Percentiles rank a stretch among this genome's conserved stretches.
Evolutionary conservation across 1,139 yeast genomes (phyloP).

Genomic region (Pichia sp.): DNA sequence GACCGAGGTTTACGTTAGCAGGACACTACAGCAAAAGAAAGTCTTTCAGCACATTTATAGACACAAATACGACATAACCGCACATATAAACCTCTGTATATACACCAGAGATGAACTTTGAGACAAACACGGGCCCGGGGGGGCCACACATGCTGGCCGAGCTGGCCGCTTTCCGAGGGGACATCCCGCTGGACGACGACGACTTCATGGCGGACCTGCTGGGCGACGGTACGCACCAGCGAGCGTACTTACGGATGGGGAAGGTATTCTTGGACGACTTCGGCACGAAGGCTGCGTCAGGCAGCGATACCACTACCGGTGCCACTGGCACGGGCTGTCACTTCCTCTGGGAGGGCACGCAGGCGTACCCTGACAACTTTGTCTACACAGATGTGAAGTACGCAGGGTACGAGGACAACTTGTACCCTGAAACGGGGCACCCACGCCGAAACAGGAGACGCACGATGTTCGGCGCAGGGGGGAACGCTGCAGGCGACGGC

Average conservation of each 20-base stretch:
- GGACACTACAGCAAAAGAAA: background rate
- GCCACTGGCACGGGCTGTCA: background rate
- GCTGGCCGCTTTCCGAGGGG: background rate
- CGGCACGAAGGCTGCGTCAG: background rate
- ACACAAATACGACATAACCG: no score
- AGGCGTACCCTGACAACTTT: no score
- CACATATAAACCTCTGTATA: no score
- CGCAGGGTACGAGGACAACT: no score
- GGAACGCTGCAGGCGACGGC: background rate
- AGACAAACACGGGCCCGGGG: background rate
- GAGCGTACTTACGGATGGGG: background rate
- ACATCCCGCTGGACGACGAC: background rate
- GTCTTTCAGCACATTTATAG: no score
- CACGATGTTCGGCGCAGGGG: no score
- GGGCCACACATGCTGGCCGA: background rate
- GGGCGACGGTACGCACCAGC: background rate
- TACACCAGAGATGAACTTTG: background rate
- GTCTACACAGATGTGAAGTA: no score
- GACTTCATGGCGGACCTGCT: background rate
- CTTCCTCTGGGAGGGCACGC: no score
- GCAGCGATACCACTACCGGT: background rate
- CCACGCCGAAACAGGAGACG: background rate
- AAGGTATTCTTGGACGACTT: background rate
- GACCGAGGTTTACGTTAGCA: background rate
- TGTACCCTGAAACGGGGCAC: no score